phyloP scores from a whole-genome alignment of 768 basidiomycete species.

The Russula sp. region DNA sequence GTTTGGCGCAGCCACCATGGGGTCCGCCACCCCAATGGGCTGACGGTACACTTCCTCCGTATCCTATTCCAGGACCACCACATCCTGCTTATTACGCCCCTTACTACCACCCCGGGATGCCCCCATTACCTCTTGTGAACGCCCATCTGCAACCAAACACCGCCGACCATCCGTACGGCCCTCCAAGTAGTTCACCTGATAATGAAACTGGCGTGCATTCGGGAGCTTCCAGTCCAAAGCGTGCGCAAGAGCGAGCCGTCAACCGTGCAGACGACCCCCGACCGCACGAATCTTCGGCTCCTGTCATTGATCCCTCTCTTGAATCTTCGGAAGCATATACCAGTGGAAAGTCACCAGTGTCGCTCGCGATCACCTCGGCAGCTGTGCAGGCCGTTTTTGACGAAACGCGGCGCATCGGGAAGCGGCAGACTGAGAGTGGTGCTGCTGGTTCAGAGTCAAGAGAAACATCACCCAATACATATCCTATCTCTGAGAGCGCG shows the following conservation, averaged over 20 bases:
- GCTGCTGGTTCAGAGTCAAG: conserved; percentile 5
- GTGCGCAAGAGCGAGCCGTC: conserved; percentile 13
- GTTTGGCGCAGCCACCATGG: conserved; percentile 38
- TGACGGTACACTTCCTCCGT: conserved; percentile 34
- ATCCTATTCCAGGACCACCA: conserved; percentile 23
- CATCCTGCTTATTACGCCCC: conserved; percentile 23
- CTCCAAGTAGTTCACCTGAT: conserved; percentile 9
- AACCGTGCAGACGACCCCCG: conserved; percentile 11
- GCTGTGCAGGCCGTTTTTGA: conserved; percentile 40
- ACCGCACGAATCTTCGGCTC: conserved; percentile 23
- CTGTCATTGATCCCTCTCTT: conserved; percentile 43
- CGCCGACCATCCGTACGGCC: conserved; percentile 8
- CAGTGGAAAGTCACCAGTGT: conserved; percentile 25
- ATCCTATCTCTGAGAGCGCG: conserved; percentile 4
- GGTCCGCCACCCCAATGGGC: conserved; percentile 43
- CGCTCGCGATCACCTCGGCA: conserved; percentile 30
- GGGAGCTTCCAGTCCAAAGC: conserved; percentile 20
- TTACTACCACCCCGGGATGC: conserved; percentile 30
- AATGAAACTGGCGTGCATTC: conserved; percentile 9
- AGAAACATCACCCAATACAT: conserved; percentile 13
- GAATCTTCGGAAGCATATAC: conserved; percentile 32
- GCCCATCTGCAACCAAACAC: conserved; percentile 16
- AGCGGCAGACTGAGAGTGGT: conserved; percentile 4
- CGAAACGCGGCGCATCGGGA: conserved; percentile 37
- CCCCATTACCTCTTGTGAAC: conserved; percentile 33